A percentile compares a stretch with the other conserved stretches of the same genome.
Conservation (phyloP, 2,329 filamentous ascomycete genomes). For the Penicillium vulpinum region DNA sequence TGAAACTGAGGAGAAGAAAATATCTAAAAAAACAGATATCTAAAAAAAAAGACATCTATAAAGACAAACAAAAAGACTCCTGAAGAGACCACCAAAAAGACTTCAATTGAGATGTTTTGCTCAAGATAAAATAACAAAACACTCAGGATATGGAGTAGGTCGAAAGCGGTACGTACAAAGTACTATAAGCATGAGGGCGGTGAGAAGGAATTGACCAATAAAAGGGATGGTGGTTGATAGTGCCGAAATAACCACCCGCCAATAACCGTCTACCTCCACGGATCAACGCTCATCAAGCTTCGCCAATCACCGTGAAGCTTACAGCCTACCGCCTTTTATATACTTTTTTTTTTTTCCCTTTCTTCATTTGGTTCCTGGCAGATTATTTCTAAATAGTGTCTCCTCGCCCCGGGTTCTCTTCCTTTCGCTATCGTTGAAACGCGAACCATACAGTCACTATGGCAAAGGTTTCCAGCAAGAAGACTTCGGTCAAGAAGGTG, state of each 20-base stretch:
- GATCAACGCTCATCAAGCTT: background rate
- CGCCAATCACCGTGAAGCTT: slow-evolving; percentile 23
- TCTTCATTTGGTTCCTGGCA: slow-evolving; percentile 21
- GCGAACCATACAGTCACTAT: slow-evolving; percentile 19
- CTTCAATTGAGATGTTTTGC: no score
- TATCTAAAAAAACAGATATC: no score
- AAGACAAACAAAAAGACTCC: no score
- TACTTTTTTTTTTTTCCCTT: slow-evolving; percentile 24
- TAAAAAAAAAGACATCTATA: no score
- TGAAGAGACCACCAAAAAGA: no score
- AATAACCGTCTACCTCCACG: background rate
- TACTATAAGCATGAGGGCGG: background rate
- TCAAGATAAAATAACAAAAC: no score
- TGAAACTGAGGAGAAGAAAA: no score
- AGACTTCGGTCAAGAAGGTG: slow-evolving; percentile 29
- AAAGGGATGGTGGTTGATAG: accelerated
- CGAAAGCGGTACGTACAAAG: no score
- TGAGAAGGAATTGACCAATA: background rate
- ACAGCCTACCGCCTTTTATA: slow-evolving; percentile 28
- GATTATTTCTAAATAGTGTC: slow-evolving; percentile 10
- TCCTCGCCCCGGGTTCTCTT: slow-evolving; percentile 3
- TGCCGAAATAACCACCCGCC: background rate
- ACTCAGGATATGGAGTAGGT: no score
- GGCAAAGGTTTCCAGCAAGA: slow-evolving; percentile 30
- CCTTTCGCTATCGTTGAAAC: background rate